These are phyloP conservation scores for Mycena vitilis DNA, from an alignment of 768 basidiomycete species.

Conservation along the genomic window DNA sequence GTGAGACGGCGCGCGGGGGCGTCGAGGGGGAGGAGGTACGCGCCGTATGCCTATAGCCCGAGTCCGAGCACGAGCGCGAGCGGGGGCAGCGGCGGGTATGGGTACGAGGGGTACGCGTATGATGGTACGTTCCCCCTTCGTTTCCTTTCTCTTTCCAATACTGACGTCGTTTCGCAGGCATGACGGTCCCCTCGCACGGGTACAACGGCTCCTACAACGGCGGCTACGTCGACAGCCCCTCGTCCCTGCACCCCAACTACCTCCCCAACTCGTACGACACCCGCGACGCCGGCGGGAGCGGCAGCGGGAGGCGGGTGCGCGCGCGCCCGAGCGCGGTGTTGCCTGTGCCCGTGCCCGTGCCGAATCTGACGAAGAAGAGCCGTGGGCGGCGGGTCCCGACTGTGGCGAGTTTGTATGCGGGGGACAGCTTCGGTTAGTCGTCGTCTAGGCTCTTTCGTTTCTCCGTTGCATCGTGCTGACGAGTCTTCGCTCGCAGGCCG, in stretches of 20 bases:
- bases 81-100: not conserved
- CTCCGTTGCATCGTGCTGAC: no score
- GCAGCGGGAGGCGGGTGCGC: conserved; percentile 9
- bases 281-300: not conserved
- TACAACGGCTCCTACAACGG: no score
- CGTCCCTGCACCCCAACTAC: not conserved
- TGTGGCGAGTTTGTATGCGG: conserved; percentile 38
- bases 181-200: no score
- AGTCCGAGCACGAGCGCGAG: not conserved
- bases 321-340: conserved; percentile 42
- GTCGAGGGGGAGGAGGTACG: conserved; percentile 12
- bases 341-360: conserved; percentile 59
- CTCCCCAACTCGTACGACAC: not conserved
- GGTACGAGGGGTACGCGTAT: not conserved
- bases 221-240: no score
- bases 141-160: no score
- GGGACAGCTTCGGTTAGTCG: not conserved
- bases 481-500: no score
- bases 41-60: conserved; percentile 22
- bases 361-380: conserved; percentile 62
- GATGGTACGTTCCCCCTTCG: not conserved
- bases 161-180: no score
- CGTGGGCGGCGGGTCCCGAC: conserved; percentile 63
- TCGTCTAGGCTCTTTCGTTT: not conserved
- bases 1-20: not conserved